Percentiles rank a stretch among this genome's conserved stretches.
Evolutionary conservation across 176 grass and related monocot species (phyloP).

Genomic region (Carex pumila): DNA sequence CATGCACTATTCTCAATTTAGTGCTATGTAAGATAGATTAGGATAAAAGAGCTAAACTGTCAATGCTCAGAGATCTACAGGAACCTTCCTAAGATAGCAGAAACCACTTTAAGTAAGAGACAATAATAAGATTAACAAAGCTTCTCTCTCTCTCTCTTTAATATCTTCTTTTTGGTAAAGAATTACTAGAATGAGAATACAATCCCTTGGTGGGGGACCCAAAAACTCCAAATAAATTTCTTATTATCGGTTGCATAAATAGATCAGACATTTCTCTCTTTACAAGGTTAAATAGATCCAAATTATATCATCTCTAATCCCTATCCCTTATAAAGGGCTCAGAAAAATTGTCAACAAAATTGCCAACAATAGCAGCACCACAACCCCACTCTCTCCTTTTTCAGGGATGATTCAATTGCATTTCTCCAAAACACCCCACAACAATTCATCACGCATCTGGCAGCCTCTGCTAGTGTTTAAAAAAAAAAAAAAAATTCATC

Average conservation of each 20-base stretch:
- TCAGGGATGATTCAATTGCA: background rate
- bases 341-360: slow-evolving; percentile 6
- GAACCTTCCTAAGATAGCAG: slow-evolving; percentile 19
- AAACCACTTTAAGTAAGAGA: background rate
- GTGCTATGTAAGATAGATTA: background rate
- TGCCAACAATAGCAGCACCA: slow-evolving; percentile 1
- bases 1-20: background rate
- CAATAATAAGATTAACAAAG: background rate
- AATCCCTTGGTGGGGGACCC: background rate
- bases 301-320: background rate
- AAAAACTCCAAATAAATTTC: background rate
- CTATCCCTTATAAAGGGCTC: background rate
- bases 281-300: background rate
- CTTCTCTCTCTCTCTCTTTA: background rate
- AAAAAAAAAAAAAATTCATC: background rate
- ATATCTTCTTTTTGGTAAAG: background rate
- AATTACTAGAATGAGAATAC: slow-evolving; percentile 13
- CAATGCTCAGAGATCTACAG: slow-evolving; percentile 18
- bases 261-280: slow-evolving; percentile 10
- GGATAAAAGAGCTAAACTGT: background rate
- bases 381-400: background rate
- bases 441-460: slow-evolving; percentile 8
- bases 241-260: slow-evolving; percentile 12
- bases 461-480: too few relatives aligned
- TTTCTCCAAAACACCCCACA: background rate